Conservation (phyloP, 441 rosid species). For the Capsella rubella region DNA sequence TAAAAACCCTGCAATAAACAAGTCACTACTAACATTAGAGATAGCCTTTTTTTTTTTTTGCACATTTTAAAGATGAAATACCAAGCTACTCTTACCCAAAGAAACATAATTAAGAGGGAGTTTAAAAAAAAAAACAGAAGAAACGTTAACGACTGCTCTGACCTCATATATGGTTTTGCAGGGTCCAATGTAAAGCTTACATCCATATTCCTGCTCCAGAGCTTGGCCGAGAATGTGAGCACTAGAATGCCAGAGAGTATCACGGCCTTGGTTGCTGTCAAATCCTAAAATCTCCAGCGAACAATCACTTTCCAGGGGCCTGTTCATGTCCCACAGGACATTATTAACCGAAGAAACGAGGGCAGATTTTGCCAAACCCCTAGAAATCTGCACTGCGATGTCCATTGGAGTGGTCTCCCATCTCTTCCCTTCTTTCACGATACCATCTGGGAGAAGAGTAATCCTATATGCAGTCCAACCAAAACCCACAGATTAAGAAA, state of each 20-base stretch:
- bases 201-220: conserved; percentile 80
- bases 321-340: conserved; percentile 81
- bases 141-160: conserved; percentile 11
- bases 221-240: conserved; percentile 98
- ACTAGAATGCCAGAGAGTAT: conserved; percentile 97
- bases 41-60: background rate
- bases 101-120: background rate
- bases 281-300: conserved; percentile 32
- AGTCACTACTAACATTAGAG: conserved; percentile 10
- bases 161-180: conserved; percentile 97
- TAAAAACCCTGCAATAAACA: conserved; percentile 77
- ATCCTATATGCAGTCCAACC: conserved; percentile 49
- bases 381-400: conserved; percentile 67
- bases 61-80: conserved; percentile 10
- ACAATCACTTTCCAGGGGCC: conserved; percentile 72
- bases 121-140: background rate
- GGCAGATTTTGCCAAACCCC: conserved; percentile 70
- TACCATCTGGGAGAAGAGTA: conserved; percentile 62
- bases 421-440: conserved; percentile 79
- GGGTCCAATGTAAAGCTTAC: conserved; percentile 93
- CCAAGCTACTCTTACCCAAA: conserved; percentile 8
- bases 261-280: conserved; percentile 83
- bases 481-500: background rate
- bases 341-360: conserved; percentile 83
- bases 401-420: conserved; percentile 84